Evolutionary conservation across 1,139 yeast genomes (phyloP), one percentile per base, ranked within the genome.

Genomic region (Geotrichum cucujoidarum): DNA sequence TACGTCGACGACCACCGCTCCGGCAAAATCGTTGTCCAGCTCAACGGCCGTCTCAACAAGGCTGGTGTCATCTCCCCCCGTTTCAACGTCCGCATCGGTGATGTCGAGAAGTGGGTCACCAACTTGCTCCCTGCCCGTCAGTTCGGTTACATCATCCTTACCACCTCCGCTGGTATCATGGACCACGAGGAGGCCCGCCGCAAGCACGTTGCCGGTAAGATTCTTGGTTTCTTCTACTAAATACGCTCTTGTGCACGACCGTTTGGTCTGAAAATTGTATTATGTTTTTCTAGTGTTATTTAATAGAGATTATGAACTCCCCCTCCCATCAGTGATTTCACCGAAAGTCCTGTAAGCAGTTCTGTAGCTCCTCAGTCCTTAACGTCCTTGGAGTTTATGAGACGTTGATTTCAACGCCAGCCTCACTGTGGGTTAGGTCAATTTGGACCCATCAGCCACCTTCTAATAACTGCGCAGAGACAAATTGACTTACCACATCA

Each of bases 141-240:
- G 76, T 90, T 90, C 68, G 97, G 97, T 77, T 88, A 77, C 77
- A 90, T 90, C 69, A 85, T 90, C 73, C 82, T 90, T 69, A 90
- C 98, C 73, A 92, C 98, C 64, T 92, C 98, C 65, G 96, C 98
- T 66, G 98, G 98, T 76, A 92, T 92, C 66, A 89, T 92, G 96
- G 97, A 92, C 80, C 98, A 92, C 78, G 98, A 92, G 79, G 98
- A 92, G 79, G 98, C 98, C 66, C 90, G 97, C 83, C 87, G 97
- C 83, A 92, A 92, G 86, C 97, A 92, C 76, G 97, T 90, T 64
- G 88, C 97, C 64, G 97, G 97, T 74, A 92, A 92, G 78, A 84
- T 90, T 69, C 82, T 90, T 69, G 97, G 97, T 68, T 92, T 86
- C 74, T 96, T 90, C 60, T 90, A 90, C 80, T 89, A 83, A 57